These are phyloP conservation scores for Rhizophora mangle DNA, from an alignment of 345 rosid genomes.

Conservation along the genomic window DNA sequence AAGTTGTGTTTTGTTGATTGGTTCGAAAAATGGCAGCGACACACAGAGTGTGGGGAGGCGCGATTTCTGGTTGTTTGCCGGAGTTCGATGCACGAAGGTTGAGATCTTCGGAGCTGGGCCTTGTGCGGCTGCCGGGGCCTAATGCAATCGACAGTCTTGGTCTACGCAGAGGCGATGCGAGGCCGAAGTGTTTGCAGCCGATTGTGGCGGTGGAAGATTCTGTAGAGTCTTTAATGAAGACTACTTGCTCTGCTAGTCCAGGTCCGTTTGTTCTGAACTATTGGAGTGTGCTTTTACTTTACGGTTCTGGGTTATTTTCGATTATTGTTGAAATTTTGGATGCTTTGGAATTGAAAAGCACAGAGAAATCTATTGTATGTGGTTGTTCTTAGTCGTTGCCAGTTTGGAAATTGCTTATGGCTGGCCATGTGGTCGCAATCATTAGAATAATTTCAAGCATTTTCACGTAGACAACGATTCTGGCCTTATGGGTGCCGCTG, in stretches of 20 bases:
- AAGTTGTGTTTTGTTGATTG: neutral
- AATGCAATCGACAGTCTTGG: conserved; percentile 6
- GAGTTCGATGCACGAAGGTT: conserved; percentile 11
- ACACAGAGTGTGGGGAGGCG: neutral
- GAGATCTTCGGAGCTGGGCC: conserved; percentile 21
- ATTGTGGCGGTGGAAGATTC: conserved; percentile 49
- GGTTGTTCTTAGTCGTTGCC: too few relatives aligned
- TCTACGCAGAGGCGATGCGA: conserved; percentile 16
- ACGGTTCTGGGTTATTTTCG: neutral
- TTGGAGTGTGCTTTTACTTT: neutral
- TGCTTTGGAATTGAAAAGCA: too few relatives aligned
- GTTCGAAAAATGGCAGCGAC: conserved; percentile 2
- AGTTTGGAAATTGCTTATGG: too few relatives aligned
- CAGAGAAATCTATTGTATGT: too few relatives aligned
- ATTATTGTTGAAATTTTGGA: too few relatives aligned
- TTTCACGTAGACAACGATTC: neutral
- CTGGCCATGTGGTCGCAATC: too few relatives aligned
- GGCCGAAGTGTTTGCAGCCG: conserved; percentile 30
- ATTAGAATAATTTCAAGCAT: neutral
- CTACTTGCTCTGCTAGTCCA: conserved; percentile 27
- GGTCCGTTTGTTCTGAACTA: conserved; percentile 17
- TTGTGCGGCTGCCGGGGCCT: conserved; percentile 11
- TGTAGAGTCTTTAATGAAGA: conserved; percentile 11
- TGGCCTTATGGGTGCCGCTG: conserved; percentile 35
- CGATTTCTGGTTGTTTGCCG: neutral